Conservation (phyloP, 83 land plant genomes). For the Diphasiastrum complanatum region DNA sequence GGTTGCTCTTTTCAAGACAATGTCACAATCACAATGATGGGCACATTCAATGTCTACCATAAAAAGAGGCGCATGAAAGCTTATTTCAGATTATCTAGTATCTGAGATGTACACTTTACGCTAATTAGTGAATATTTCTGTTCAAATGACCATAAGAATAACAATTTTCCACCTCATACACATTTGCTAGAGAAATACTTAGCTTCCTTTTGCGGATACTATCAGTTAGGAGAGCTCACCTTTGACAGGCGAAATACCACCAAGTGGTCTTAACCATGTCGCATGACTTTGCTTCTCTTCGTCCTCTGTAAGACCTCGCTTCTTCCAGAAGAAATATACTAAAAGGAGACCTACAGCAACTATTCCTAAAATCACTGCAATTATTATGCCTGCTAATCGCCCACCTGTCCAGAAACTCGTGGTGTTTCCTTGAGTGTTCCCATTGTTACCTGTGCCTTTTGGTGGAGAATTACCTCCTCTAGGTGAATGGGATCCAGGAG, state of each 20-base stretch:
- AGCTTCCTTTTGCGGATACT: no score
- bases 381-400: conserved; percentile 3
- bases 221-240: no score
- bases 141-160: no score
- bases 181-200: no score
- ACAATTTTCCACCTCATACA: no score
- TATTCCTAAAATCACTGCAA: not conserved
- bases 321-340: conserved; percentile 9
- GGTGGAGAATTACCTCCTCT: not conserved
- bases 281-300: not conserved
- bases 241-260: no score
- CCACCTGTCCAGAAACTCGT: conserved; percentile 3
- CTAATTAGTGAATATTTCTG: no score
- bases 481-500: not conserved
- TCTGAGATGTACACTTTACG: no score
- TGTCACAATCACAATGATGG: not conserved
- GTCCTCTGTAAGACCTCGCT: conserved; percentile 1
- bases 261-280: not conserved
- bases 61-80: not conserved
- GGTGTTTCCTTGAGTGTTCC: not conserved
- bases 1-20: not conserved
- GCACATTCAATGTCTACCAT: not conserved
- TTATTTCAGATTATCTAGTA: not conserved
- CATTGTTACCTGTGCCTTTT: not conserved
- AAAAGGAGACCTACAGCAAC: conserved; percentile 14